Base-by-base conservation (phyloP, 768 basidiomycete genomes). In the Porphyrellus cyaneotinctus region DNA sequence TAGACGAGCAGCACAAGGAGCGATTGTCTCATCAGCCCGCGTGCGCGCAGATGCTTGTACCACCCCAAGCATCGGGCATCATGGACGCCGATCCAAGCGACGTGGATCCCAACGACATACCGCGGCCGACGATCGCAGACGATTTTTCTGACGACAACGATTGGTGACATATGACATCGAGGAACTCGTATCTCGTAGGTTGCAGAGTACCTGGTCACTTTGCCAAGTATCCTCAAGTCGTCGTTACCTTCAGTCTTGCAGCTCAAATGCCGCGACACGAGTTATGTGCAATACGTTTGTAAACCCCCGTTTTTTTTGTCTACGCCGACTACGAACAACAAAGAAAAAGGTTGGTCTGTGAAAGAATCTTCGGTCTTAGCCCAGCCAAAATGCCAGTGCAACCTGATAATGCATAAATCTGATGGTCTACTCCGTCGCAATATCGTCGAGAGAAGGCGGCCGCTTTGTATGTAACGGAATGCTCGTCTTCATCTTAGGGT, bases 1-100 rank as follows among this genome's bases (percentile, higher is more conserved):
- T 81, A 24, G 77, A 79, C 45, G 75, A 81, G 51, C 78, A 79
- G 48, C 65, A 62, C 51, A 58, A 51, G 26, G 18, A 54, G 6
- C 67, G 69, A 1, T 9, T 22, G 15, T 49, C 56, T 32, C 46
- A 47, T 15, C 43, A 58, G 12, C 58, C 63, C 6, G 47, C 35
- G 9, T 47, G 60, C 36, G 53, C 53, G 14, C 51, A 51, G 22
- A 32, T 56, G 14, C 55, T 66, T 1, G 58, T 47, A 7, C 58
- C 53, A 13, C 60, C 52, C 5, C 35, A 37, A 28, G 35, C 38
- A 14, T 43, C 28, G n/a, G 10, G 2, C 17, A 32, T 6, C 15
- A 9, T n/a, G 0, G 31, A n/a, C 0, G 44, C 26, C 7, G 57
- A 64, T 20, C 44, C 57, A 20, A 43, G 51, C 32, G 57, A 61